Evolutionary conservation across 106 monocot species (phyloP).

Genomic region (Amphibolis antarctica): DNA sequence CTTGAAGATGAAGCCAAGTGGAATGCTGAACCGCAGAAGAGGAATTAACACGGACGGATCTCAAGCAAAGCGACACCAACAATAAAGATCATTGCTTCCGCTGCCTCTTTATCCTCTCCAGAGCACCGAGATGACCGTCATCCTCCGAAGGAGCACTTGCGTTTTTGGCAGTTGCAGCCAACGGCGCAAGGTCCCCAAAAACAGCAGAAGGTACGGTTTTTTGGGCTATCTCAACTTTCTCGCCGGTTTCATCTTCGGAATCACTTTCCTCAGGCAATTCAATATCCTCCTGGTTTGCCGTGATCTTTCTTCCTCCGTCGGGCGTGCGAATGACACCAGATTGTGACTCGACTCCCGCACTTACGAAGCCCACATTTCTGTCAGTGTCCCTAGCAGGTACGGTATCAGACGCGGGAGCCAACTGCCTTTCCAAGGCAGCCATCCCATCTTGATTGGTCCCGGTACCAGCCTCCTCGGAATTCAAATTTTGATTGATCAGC

Average conservation of each 20-base stretch:
- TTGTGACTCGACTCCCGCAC: conserved; percentile 60
- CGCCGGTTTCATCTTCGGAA: conserved; percentile 30
- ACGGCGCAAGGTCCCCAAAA: conserved; percentile 69
- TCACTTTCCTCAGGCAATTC: conserved; percentile 85
- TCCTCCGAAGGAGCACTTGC: conserved; percentile 27
- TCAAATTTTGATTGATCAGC: conserved; percentile 68
- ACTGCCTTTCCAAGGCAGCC: conserved; percentile 79
- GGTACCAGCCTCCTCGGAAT: conserved; percentile 51
- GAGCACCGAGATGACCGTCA: conserved; percentile 54
- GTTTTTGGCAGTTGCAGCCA: conserved; percentile 19
- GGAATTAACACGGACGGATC: no score
- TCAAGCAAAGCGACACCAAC: no score
- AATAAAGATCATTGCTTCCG: conserved; percentile 29
- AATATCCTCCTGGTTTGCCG: conserved; percentile 67
- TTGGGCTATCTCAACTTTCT: conserved; percentile 62
- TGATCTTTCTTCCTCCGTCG: conserved; percentile 32
- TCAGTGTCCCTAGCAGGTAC: conserved; percentile 12
- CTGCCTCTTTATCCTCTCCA: conserved; percentile 89
- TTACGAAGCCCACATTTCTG: conserved; percentile 60
- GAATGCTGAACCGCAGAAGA: no score
- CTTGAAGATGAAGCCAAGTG: no score
- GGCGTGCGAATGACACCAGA: conserved; percentile 8
- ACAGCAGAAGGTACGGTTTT: conserved; percentile 73
- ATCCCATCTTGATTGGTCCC: conserved; percentile 66
- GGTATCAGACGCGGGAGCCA: conserved; percentile 12